Evolutionary conservation across 1,284 basidiomycete genomes (phyloP).

Genomic region (Takashimella koratensis): DNA sequence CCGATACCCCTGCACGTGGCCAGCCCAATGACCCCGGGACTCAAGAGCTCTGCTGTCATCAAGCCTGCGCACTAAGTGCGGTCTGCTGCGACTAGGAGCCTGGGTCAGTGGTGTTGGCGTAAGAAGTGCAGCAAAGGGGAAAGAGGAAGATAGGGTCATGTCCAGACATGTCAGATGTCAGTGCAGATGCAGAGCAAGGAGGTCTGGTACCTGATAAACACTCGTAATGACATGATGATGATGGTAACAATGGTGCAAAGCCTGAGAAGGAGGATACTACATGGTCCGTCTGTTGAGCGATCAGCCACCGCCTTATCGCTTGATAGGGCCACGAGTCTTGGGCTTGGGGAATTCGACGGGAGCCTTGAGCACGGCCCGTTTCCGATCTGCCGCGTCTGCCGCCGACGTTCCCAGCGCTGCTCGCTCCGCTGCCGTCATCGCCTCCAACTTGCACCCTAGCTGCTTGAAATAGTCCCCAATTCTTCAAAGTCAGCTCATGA

Average conservation of each 20-base stretch:
- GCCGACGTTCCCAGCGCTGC: slow-evolving; percentile 59
- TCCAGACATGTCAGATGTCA: too few species aligned
- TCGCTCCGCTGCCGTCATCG: slow-evolving; percentile 61
- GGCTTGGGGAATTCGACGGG: slow-evolving; percentile 75
- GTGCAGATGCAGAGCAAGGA: too few species aligned
- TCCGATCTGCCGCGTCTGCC: slow-evolving; percentile 59
- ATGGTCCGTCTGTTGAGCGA: neutral
- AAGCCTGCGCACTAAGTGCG: too few species aligned
- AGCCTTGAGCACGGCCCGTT: slow-evolving; percentile 65
- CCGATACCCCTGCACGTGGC: too few species aligned
- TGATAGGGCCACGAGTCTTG: slow-evolving; percentile 43
- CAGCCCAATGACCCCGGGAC: too few species aligned
- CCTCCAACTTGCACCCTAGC: slow-evolving; percentile 64
- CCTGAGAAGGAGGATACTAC: neutral
- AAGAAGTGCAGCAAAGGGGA: too few species aligned
- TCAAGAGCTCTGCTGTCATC: too few species aligned
- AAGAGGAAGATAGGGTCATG: too few species aligned
- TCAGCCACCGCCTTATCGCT: slow-evolving; percentile 23
- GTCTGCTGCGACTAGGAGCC: too few species aligned
- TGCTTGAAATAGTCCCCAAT: slow-evolving; percentile 50
- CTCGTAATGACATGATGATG: neutral
- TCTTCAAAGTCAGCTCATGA: slow-evolving; percentile 21
- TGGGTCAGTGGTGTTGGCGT: too few species aligned
- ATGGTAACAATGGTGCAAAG: neutral
- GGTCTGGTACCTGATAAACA: neutral